Base-by-base conservation (phyloP, 352 stramenopile species). In the Phytopythium mirpurense region DNA sequence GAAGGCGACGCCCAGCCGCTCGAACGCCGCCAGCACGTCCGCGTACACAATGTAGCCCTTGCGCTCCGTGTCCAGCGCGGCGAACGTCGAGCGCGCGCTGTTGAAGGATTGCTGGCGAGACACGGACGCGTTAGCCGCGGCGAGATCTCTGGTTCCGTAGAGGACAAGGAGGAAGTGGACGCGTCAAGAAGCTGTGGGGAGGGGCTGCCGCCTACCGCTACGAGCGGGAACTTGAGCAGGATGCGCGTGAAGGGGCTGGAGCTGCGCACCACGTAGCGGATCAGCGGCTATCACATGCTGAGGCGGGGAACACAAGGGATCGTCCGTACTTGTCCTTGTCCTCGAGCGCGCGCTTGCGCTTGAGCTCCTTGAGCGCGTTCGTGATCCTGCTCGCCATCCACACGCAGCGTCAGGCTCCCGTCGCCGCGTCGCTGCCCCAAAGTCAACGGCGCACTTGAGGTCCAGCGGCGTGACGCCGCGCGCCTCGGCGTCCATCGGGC, bases 31-130 rank as follows among this genome's bases (percentile, higher is more conserved):
- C 32, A 82, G 74, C 32, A 93, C 68, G 56, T 91, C 83, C 14
- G 62, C 56, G 58, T 82, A 93, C 45, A 86, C 78, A 26, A 93
- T 93, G 52, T 83, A 89, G 34, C 83, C 83, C 61, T 83, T 83
- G 24, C 70, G 55, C 16, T 75, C 72, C 36, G 72, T 74, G 61
- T 90, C 78, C 18, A 86, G 78, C 35, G 72, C 65, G 15, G 72
- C 57, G 49, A 93, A 93, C 31, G 74, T 89, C 14, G 74, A 75
- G 8, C 80, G 74, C n/a, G 78, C 78, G 58, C 83, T 93, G 48
- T 93, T 79, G 56, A 93, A 93, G 7, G 83, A 77, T 54, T 81
- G 65, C 59, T 87, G 49, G 12, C 58, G 14, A 32, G 12, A 12
- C 16, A 24, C 29, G 34, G 21, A 18, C n/a, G 15, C 11, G 40